phyloP scores from a whole-genome alignment of 345 rosid species.

The Eucalyptus shirleyi region DNA sequence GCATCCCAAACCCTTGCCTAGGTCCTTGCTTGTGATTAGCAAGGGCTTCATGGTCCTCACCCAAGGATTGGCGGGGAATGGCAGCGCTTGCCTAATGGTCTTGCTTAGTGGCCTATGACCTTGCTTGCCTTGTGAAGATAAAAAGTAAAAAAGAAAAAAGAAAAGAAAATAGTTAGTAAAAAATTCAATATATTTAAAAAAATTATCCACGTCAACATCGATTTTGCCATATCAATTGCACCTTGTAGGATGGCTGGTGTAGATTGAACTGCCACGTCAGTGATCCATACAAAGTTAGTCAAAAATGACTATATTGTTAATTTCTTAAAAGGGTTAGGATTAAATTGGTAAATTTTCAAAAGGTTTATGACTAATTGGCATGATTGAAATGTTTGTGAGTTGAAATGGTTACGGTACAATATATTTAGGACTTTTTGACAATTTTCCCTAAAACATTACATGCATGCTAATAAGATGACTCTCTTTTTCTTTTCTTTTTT shows the following conservation, averaged over 20 bases:
- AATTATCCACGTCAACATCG: accelerated
- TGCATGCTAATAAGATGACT: neutral
- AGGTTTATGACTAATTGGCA: neutral
- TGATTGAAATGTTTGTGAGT: no score
- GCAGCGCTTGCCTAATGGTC: no score
- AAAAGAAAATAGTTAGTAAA: no score
- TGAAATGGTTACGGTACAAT: accelerated
- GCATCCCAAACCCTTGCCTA: accelerated
- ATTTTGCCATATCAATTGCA: accelerated
- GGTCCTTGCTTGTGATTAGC: accelerated
- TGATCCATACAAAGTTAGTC: neutral
- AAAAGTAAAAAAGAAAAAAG: no score
- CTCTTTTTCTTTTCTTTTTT: neutral
- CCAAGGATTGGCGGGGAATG: accelerated
- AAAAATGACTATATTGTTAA: neutral
- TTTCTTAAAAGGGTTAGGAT: no score
- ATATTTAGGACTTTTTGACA: neutral
- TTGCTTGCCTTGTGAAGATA: accelerated
- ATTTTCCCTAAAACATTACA: neutral
- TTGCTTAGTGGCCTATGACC: neutral
- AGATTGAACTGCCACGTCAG: accelerated
- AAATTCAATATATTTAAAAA: no score
- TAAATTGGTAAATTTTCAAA: neutral
- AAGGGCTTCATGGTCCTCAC: accelerated
- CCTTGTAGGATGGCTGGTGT: accelerated